Evolutionary conservation across 176 grass and related monocot genomes (phyloP), one percentile per base, ranked within the genome.

Genomic region (Juncus effusus): DNA sequence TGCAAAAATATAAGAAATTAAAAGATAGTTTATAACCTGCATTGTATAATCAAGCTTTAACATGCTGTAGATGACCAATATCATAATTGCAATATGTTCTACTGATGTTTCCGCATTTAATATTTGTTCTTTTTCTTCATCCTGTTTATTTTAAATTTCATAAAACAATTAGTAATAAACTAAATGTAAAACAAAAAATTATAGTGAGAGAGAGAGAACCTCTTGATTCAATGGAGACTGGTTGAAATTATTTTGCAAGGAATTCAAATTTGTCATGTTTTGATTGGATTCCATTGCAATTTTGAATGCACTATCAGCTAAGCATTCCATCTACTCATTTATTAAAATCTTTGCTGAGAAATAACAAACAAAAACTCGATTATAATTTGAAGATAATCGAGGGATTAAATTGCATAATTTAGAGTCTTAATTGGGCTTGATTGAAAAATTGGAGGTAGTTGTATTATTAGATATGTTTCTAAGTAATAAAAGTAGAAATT

Each of bases 21-120:
- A 68, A 39, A 51, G 28, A 3, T 1, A 70, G 13, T 40, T 45
- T 58, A 51, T 52, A 79, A 80, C 85, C 79, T 94, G 82, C 82
- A 94, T 85, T 11, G 9, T 63, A 54, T 81, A 75, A 51, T 86
- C 90, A 68, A 90, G 86, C 62, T 89, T 89, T 57, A 95, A 70
- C 85, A 89, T 95, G n/a, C 76, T 79, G 40, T 40, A 40, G 15
- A 90, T 74, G 13, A 67, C 42, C 11, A 36, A 68, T 77, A 90
- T 90, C 19, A 67, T 16, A 0, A 59, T 77, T n/a, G 80, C 74
- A 3, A 72, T 14, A 0, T 79, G 81, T 41, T 68, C 62, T 15
- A 75, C 51, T 0, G 13, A 55, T 28, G 83, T 70, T 65, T 83
- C 44, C 16, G 69, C 65, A 65, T 86, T 61, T 51, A 60, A 28